Evolutionary conservation across 2,329 filamentous ascomycete genomes (phyloP), one percentile per base, ranked within the genome.

Genomic region (Apiospora rasikravindrae): DNA sequence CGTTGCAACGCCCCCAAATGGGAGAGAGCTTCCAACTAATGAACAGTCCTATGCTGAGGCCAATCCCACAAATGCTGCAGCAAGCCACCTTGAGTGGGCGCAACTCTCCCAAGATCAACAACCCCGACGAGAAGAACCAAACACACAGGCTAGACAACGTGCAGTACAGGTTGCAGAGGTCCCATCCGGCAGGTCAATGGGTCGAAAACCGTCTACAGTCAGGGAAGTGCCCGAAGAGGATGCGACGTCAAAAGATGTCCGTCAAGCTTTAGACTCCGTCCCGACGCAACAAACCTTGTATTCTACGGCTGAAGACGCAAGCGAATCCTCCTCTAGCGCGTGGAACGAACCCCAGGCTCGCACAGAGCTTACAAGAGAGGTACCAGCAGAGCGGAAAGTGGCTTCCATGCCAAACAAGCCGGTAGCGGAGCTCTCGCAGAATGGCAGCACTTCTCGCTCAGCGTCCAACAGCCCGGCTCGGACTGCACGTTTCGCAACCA

Each of bases 401-500:
- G 22, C 64, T 5, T 69, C 71, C 37, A 42, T 72, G 69, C 73
- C 77, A 69, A 77, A 80, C 53, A 79, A 77, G 69, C 74, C 76
- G 2, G 73, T 80, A 5, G 44, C 71, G 14, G 75, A 74, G 19
- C 73, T 80, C 70, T 74, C 76, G 10, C 73, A 76, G 51, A 75
- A 53, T 16, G 72, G 72, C 61, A 72, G 69, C 42, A 45, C 73
- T 22, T 74, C 73, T 26, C 81, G 87, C 6, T 82, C 85, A 2
- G 82, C 81, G 29, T 89, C 88, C 0, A 85, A 84, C 75, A 94
- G 92, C 75, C 92, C 92, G n/a, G 87, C 85, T 33, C 88, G 92
- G 45, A 90, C 88, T 42, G 89, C 93, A 16, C 92, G 90, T 76
- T 95, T 95, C 79, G 89, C 89, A 1, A 78, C 87, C 13, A 85